These are phyloP conservation scores for Daldinia bambusicola DNA, from an alignment of 495 filamentous ascomycete species.

Conservation along the genomic window DNA sequence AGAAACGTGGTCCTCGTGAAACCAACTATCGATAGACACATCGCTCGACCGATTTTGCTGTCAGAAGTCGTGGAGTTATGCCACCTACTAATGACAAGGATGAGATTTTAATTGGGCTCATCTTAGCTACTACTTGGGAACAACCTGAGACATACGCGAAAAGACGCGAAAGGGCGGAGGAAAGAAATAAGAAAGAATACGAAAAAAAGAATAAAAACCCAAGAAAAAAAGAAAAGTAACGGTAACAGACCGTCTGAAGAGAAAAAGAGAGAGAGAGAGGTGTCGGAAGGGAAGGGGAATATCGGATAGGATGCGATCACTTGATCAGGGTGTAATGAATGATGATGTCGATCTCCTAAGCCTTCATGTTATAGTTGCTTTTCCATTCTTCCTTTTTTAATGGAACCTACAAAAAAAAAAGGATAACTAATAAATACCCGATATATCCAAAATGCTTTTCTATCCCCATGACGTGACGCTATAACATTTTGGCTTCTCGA, in stretches of 20 bases:
- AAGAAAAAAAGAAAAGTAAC: constrained; percentile 22
- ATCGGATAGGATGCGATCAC: constrained; percentile 20
- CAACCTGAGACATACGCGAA: constrained; percentile 16
- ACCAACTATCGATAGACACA: constrained; percentile 22
- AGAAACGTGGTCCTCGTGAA: constrained; percentile 16
- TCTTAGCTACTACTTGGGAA: neutral
- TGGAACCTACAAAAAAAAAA: constrained; percentile 16
- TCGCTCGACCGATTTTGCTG: constrained; percentile 25
- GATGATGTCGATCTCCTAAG: constrained; percentile 43
- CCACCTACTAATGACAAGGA: constrained; percentile 12
- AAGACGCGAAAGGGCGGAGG: neutral
- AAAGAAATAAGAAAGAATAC: too few species aligned
- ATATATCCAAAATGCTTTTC: constrained; percentile 7
- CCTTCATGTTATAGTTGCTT: constrained; percentile 19
- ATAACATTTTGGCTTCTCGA: constrained; percentile 15
- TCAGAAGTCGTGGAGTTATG: constrained; percentile 20
- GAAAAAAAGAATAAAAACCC: too few species aligned
- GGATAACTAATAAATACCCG: constrained; percentile 25
- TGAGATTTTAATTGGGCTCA: constrained; percentile 31
- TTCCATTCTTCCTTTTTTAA: constrained; percentile 18
- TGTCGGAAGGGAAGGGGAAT: constrained; percentile 9
- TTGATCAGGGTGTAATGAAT: constrained; percentile 40
- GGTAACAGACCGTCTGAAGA: constrained; percentile 14
- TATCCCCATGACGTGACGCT: constrained; percentile 28
- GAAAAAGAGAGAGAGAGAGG: neutral